Percentiles rank a stretch among this genome's conserved stretches.
phyloP scores from a whole-genome alignment of 768 basidiomycete genomes.

The Termitomyces bulborhizus region DNA sequence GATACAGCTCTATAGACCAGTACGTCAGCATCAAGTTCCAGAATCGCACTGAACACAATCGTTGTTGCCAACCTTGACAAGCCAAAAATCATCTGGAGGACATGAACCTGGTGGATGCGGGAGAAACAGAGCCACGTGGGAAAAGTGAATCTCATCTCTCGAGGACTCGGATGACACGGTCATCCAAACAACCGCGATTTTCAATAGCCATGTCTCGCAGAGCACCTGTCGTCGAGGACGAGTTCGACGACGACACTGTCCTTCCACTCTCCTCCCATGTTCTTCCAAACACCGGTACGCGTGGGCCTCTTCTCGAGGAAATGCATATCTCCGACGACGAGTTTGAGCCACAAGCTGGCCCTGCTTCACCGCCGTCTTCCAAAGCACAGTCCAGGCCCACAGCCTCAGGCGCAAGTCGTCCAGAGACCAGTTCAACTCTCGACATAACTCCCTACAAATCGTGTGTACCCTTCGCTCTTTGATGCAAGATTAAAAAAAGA shows the following conservation, averaged over 20 bases:
- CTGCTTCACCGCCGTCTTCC: conserved; percentile 49
- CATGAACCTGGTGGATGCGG: conserved; percentile 25
- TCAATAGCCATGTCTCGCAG: conserved; percentile 57
- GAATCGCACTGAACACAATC: conserved; percentile 17
- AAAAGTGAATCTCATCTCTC: conserved; percentile 10
- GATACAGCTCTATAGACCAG: conserved; percentile 10
- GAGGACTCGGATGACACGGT: conserved; percentile 3
- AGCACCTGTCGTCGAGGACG: conserved; percentile 56
- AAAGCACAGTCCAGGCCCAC: conserved; percentile 21
- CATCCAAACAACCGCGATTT: conserved; percentile 4
- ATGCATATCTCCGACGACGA: conserved; percentile 54
- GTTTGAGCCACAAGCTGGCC: conserved; percentile 41
- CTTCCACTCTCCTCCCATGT: conserved; percentile 69
- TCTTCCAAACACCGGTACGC: conserved; percentile 58
- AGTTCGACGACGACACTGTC: conserved; percentile 95
- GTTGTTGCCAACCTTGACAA: conserved; percentile 26
- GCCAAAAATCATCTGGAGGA: conserved; percentile 25
- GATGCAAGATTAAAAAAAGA: conserved; percentile 13
- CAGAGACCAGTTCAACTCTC: conserved; percentile 31
- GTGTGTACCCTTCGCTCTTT: conserved; percentile 35
- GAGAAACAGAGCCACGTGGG: conserved; percentile 18
- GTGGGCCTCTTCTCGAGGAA: conserved; percentile 77
- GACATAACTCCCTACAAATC: conserved; percentile 83
- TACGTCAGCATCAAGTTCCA: neutral
- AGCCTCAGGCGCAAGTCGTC: conserved; percentile 17